phyloP scores from a whole-genome alignment of 805 yeast species.

The Maudiozyma turicensis region DNA sequence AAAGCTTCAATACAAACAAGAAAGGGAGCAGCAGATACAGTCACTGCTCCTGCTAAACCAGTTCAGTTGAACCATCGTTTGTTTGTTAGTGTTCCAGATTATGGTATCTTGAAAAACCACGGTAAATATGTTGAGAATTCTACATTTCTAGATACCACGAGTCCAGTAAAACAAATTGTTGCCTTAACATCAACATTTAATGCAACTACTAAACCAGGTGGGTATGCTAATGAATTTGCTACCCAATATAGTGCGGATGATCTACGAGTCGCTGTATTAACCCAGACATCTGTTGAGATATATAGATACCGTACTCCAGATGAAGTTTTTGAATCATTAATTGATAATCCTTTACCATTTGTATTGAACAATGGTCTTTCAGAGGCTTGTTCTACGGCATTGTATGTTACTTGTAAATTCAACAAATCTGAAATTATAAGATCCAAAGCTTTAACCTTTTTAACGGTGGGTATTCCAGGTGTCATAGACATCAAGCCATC shows the following conservation, averaged over 20 bases:
- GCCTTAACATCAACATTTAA: conserved; percentile 61
- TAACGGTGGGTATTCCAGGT: conserved; percentile 35
- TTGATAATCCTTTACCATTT: conserved; percentile 61
- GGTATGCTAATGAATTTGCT: conserved; percentile 79
- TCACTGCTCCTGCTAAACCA: conserved; percentile 4
- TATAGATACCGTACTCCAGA: conserved; percentile 76
- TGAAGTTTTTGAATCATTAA: conserved; percentile 58
- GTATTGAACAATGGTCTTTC: conserved; percentile 73
- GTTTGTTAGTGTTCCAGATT: conserved; percentile 74
- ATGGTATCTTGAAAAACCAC: conserved; percentile 69
- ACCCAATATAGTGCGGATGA: conserved; percentile 67
- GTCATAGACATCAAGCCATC: conserved; percentile 35
- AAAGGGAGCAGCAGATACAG: not conserved
- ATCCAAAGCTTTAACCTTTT: conserved; percentile 36
- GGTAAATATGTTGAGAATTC: conserved; percentile 72
- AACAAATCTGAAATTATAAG: conserved; percentile 45
- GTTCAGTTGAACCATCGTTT: conserved; percentile 32
- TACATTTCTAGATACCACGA: conserved; percentile 54
- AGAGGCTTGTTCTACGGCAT: conserved; percentile 84
- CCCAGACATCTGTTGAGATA: conserved; percentile 66
- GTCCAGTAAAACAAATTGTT: conserved; percentile 60
- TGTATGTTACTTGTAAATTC: conserved; percentile 72
- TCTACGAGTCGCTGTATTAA: conserved; percentile 69
- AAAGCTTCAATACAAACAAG: not conserved
- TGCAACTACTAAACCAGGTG: conserved; percentile 66